A percentile compares a stretch with the other conserved stretches of the same genome.
These are phyloP conservation scores for Pyrenophora tritici-repentis DNA, from an alignment of 2,329 filamentous ascomycete species.

Conservation along the genomic window DNA sequence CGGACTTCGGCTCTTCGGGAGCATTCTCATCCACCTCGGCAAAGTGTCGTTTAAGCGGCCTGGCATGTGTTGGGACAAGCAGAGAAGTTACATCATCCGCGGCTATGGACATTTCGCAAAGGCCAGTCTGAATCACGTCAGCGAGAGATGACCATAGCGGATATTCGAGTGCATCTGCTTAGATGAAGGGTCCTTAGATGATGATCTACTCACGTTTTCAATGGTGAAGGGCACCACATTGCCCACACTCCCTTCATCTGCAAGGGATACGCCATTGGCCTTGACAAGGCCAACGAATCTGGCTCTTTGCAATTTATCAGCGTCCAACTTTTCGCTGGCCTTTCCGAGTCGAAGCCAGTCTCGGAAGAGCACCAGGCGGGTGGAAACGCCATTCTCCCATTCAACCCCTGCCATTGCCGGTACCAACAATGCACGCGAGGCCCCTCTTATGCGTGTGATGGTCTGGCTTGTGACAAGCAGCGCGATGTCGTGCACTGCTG, in stretches of 20 bases:
- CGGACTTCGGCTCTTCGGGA: slow-evolving; percentile 64
- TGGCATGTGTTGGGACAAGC: slow-evolving; percentile 26
- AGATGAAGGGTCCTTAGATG: slow-evolving; percentile 33
- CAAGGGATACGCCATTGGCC: slow-evolving; percentile 47
- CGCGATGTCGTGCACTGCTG: slow-evolving; percentile 72
- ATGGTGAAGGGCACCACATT: slow-evolving; percentile 57
- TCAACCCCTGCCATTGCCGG: slow-evolving; percentile 75
- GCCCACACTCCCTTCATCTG: slow-evolving; percentile 51
- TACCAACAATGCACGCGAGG: slow-evolving; percentile 69
- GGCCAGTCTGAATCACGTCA: slow-evolving; percentile 37
- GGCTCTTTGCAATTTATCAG: slow-evolving; percentile 38
- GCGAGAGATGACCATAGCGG: slow-evolving; percentile 23
- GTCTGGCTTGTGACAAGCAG: slow-evolving; percentile 79
- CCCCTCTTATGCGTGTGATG: slow-evolving; percentile 76
- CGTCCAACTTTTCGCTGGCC: slow-evolving; percentile 28
- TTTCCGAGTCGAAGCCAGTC: slow-evolving; percentile 60
- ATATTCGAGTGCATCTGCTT: slow-evolving; percentile 14
- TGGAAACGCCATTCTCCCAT: slow-evolving; percentile 80
- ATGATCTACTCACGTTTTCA: slow-evolving; percentile 52
- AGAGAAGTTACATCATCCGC: slow-evolving; percentile 35
- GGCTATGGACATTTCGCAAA: slow-evolving; percentile 39
- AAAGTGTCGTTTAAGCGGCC: slow-evolving; percentile 62
- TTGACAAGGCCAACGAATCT: slow-evolving; percentile 54
- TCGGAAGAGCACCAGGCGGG: slow-evolving; percentile 75
- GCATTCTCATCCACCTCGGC: slow-evolving; percentile 64